phyloP scores from a whole-genome alignment of 192 early-diverging fungal genomes.

The Backusella psychrophila region DNA sequence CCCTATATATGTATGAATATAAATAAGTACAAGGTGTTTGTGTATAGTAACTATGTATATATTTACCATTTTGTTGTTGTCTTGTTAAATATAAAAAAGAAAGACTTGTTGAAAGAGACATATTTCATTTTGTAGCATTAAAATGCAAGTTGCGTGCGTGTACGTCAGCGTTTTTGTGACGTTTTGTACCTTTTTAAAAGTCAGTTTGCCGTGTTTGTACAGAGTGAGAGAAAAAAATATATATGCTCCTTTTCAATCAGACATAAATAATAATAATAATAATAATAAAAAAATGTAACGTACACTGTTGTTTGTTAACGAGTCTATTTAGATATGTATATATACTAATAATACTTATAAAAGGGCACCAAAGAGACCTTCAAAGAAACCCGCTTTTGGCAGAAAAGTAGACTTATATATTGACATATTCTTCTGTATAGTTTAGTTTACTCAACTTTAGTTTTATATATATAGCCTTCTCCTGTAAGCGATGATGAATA shows the following conservation, averaged over 20 bases:
- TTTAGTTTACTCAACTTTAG: not conserved
- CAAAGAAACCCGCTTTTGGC: slow-evolving; percentile 1
- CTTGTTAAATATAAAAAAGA: not conserved
- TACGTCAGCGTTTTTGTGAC: slow-evolving; percentile 2
- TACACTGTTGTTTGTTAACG: not conserved
- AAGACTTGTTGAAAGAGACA: not conserved
- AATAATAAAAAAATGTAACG: not conserved
- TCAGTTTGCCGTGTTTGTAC: too few relatives aligned
- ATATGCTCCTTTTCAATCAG: not conserved
- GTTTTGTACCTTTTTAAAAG: not conserved
- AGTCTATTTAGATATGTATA: not conserved
- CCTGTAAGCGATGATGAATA: slow-evolving; percentile 6
- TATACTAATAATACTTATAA: not conserved
- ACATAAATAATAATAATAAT: not conserved
- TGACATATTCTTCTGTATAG: too few relatives aligned
- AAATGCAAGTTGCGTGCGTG: not conserved
- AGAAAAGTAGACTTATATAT: not conserved
- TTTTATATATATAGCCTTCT: not conserved
- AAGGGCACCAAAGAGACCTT: slow-evolving; percentile 9
- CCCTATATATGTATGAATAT: slow-evolving; percentile 50
- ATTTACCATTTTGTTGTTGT: not conserved
- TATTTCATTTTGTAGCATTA: not conserved
- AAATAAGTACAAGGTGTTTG: too few relatives aligned
- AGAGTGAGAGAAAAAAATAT: not conserved
- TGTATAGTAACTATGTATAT: too few relatives aligned